Evolutionary conservation across 495 filamentous ascomycete species (phyloP).

Genomic region (Sordaria brevicollis): DNA sequence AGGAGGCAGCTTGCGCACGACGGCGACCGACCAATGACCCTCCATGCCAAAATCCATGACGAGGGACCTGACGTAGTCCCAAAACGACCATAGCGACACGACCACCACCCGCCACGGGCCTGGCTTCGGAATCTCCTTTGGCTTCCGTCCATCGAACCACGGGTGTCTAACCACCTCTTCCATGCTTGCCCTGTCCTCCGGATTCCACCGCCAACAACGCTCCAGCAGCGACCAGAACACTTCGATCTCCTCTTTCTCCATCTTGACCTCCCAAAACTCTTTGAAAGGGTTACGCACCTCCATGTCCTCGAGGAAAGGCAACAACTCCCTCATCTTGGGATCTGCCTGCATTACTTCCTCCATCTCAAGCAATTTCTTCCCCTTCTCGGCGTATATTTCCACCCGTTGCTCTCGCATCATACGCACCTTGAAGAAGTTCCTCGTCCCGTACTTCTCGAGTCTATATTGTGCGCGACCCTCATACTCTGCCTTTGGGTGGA

Average conservation of each 20-base stretch:
- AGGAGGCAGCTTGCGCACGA: not conserved
- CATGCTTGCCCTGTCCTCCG: slow-evolving; percentile 7
- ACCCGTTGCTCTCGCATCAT: not conserved
- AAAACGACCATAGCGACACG: not conserved
- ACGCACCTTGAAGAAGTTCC: not conserved
- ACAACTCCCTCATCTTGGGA: not conserved
- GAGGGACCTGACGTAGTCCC: not conserved
- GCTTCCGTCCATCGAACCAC: slow-evolving; percentile 5
- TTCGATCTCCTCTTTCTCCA: slow-evolving; percentile 9
- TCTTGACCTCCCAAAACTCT: not conserved
- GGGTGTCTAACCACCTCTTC: slow-evolving; percentile 4
- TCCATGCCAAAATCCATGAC: accelerated
- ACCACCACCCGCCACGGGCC: not conserved
- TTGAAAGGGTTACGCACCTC: not conserved
- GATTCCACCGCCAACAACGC: slow-evolving; percentile 11
- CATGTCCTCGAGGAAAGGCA: not conserved
- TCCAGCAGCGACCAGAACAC: slow-evolving; percentile 12
- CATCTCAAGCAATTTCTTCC: not conserved
- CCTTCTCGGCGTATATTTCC: not conserved
- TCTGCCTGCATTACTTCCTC: not conserved
- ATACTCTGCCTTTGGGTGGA: not conserved
- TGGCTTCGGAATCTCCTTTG: not conserved
- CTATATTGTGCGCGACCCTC: not conserved
- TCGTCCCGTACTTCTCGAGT: not conserved
- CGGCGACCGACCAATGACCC: not conserved